phyloP scores from a whole-genome alignment of 2,329 filamentous ascomycete species.

The Acephala macrosclerotiorum region DNA sequence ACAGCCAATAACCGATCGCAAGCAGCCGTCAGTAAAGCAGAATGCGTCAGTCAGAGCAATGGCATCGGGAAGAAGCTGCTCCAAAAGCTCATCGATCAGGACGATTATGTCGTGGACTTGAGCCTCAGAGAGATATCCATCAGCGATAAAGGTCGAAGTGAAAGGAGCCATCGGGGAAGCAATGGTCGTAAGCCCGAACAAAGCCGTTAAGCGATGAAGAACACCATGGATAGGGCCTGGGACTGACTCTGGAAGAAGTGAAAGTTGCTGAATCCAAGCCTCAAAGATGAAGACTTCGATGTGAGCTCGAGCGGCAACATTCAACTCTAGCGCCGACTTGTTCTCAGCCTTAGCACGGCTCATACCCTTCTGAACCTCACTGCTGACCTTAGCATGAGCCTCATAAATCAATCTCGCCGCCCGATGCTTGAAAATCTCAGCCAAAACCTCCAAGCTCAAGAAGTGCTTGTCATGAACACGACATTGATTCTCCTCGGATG shows the following conservation, averaged over 20 bases:
- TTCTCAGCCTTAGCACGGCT: conserved; percentile 17
- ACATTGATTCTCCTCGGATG: neutral
- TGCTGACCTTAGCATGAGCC: conserved; percentile 13
- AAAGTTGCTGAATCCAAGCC: conserved; percentile 28
- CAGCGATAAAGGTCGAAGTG: conserved; percentile 37
- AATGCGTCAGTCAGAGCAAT: conserved; percentile 39
- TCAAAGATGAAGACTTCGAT: conserved; percentile 41
- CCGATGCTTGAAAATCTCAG: conserved; percentile 22
- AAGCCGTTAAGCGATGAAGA: conserved; percentile 27
- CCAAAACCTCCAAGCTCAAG: conserved; percentile 3
- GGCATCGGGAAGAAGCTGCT: conserved; percentile 36
- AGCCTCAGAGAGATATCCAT: conserved; percentile 31
- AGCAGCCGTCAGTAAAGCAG: conserved; percentile 37
- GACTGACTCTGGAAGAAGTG: conserved; percentile 9
- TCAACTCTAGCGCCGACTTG: conserved; percentile 11
- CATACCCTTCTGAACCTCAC: neutral
- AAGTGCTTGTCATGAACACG: conserved; percentile 12
- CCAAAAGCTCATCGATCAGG: conserved; percentile 29
- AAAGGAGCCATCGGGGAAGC: conserved; percentile 38
- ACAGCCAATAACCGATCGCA: conserved; percentile 35
- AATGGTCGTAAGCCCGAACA: conserved; percentile 34
- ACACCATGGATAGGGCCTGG: conserved; percentile 19
- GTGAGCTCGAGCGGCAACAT: conserved; percentile 28
- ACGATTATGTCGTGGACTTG: conserved; percentile 32
- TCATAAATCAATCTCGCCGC: conserved; percentile 7